Conservation (phyloP, 2,329 filamentous ascomycete genomes). For the Hypomyces perniciosus region DNA sequence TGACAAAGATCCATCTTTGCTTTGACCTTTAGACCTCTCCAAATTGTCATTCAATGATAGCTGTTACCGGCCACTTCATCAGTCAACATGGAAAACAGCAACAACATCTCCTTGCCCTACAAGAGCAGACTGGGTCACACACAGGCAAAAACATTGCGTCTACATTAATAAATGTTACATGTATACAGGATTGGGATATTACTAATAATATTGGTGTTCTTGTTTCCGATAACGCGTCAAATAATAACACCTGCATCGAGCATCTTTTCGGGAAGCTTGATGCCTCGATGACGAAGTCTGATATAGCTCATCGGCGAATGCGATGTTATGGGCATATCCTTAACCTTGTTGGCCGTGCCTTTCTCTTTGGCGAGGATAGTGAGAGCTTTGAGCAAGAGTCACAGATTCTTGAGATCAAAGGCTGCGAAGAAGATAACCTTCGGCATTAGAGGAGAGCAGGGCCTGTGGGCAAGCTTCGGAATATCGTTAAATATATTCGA, state of each 20-base stretch:
- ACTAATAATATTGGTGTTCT: not conserved
- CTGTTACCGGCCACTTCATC: not conserved
- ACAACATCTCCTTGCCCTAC: not conserved
- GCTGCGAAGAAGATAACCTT: no score
- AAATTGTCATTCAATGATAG: not conserved
- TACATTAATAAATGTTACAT: not conserved
- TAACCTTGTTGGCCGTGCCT: not conserved
- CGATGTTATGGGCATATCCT: constrained; percentile 2
- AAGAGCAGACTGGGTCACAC: not conserved
- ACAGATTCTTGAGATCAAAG: no score
- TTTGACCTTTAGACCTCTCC: constrained; percentile 2
- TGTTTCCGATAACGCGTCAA: not conserved
- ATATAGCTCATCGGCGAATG: not conserved
- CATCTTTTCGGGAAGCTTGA: no score
- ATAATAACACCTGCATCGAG: no score
- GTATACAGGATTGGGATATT: not conserved
- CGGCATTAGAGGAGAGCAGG: no score
- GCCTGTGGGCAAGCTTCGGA: no score
- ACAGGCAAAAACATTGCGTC: not conserved
- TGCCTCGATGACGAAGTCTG: no score
- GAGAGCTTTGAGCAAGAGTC: not conserved
- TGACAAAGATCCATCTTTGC: not conserved
- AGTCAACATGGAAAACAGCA: not conserved
- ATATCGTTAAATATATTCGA: no score
- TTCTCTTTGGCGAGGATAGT: not conserved